A percentile compares a stretch with the other conserved stretches of the same genome.
Evolutionary conservation across 169 alveolate genomes (phyloP).

Genomic region (Babesia ovis): DNA sequence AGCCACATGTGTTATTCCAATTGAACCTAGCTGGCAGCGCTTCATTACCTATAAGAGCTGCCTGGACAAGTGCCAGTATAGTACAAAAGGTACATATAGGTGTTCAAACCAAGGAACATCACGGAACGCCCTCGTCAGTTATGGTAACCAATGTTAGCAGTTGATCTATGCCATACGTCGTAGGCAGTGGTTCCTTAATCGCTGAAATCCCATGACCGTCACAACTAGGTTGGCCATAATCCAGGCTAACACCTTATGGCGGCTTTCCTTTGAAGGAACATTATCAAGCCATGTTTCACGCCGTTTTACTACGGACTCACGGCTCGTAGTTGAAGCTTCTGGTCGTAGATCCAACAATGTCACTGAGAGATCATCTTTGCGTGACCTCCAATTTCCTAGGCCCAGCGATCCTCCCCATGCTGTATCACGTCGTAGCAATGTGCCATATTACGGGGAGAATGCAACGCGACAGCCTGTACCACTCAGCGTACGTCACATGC

Average conservation of each 20-base stretch:
- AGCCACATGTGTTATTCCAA: no score
- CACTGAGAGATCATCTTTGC: constrained; percentile 20
- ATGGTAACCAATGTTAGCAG: no score
- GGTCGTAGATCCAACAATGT: neutral
- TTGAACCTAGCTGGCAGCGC: no score
- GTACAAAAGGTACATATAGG: no score
- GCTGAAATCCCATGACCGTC: neutral
- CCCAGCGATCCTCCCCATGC: neutral
- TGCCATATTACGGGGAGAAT: constrained; percentile 57
- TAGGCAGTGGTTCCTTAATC: no score
- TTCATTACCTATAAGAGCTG: no score
- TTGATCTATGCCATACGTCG: no score
- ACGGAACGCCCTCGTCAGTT: no score
- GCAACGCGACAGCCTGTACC: constrained; percentile 65
- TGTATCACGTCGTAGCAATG: constrained; percentile 12
- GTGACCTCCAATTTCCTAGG: neutral
- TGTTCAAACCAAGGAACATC: no score
- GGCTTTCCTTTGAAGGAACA: neutral
- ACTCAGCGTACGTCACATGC: constrained; percentile 36
- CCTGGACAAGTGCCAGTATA: no score
- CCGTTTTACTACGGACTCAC: neutral
- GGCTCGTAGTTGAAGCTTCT: neutral
- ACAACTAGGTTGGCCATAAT: neutral
- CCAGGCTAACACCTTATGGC: neutral
- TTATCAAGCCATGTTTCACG: neutral